Conservation (phyloP, 208 protist genomes). For the Entamoeba dispar region DNA sequence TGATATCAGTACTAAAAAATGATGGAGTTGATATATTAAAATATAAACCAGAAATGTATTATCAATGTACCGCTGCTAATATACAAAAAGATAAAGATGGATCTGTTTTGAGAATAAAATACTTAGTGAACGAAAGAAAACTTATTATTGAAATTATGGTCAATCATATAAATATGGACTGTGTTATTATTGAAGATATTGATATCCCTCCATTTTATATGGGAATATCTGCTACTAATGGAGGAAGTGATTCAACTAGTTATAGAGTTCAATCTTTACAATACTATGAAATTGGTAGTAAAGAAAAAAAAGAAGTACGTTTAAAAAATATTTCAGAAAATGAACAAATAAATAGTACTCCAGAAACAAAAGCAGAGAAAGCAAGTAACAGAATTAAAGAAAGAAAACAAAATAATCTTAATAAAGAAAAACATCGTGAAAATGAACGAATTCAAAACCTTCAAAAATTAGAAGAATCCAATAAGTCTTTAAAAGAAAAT, state of each 20-base stretch:
- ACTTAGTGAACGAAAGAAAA: neutral
- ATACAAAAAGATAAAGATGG: neutral
- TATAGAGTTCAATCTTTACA: neutral
- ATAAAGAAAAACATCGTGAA: too few species aligned
- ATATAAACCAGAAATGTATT: neutral
- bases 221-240: neutral
- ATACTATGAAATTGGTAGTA: neutral
- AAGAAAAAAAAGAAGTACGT: neutral
- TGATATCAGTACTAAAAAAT: neutral
- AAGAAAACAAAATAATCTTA: too few species aligned
- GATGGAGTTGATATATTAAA: neutral
- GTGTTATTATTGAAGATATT: neutral
- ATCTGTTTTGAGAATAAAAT: neutral
- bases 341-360: too few species aligned
- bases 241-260: neutral
- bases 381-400: too few species aligned
- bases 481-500: too few species aligned
- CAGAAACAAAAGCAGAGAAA: too few species aligned
- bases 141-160: neutral
- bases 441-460: too few species aligned
- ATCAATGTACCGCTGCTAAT: neutral
- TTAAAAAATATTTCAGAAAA: too few species aligned
- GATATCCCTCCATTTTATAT: neutral
- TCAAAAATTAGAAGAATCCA: too few species aligned
- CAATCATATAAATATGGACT: neutral